Percentiles rank a stretch among this genome's conserved stretches.
phyloP scores from a whole-genome alignment of 2,329 filamentous ascomycete genomes.

The Fusarium nanum region DNA sequence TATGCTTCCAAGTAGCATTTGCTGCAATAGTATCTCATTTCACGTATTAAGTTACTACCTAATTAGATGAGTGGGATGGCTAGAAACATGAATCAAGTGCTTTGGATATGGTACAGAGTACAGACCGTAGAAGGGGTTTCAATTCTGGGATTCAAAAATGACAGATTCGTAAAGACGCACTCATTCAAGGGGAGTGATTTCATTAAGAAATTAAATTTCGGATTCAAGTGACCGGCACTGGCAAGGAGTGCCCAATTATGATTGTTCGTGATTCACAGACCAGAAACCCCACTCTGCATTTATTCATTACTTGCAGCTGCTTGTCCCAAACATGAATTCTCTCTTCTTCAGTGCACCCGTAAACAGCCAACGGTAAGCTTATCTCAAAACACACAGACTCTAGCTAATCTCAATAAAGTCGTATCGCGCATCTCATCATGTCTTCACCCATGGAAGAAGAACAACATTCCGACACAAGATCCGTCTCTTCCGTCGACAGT shows the following conservation, averaged over 20 bases:
- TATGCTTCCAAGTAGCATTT: no score
- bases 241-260: background rate
- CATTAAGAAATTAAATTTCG: background rate
- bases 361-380: background rate
- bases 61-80: no score
- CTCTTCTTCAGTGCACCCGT: background rate
- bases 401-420: background rate
- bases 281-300: background rate
- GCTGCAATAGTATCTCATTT: no score
- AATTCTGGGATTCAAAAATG: no score
- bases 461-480: background rate
- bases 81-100: no score
- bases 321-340: background rate
- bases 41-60: no score
- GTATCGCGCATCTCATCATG: background rate
- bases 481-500: background rate
- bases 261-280: background rate
- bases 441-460: rapidly evolving
- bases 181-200: background rate
- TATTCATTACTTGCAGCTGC: background rate
- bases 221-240: background rate
- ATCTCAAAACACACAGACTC: background rate
- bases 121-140: no score
- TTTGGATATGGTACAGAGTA: no score
- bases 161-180: no score